Evolutionary conservation across 306 rosid species (phyloP), one percentile per base, ranked within the genome.

Genomic region (Casuarina equisetifolia): DNA sequence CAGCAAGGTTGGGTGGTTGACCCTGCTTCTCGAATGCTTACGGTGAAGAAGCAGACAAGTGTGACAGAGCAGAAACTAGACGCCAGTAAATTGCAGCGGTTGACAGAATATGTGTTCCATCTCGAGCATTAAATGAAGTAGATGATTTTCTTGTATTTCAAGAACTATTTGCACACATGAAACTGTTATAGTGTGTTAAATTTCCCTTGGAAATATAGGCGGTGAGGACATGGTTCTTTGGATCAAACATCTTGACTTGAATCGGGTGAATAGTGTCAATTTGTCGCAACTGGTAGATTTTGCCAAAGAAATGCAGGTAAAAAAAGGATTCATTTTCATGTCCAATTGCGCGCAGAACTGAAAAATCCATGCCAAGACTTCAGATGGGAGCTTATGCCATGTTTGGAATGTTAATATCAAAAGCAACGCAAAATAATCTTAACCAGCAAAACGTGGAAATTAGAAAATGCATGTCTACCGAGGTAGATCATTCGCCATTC

Each of bases 61-160:
- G 82, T 84, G 81, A 85, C 86, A 0, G 91, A 91, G 87, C 98
- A 96, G 94, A 96, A 88, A 79, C 87, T 92, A 36, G 92, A 91
- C 79, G 89, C 91, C 19, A 75, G 91, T 67, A 92, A 90, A 87
- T 84, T 92, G 89, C 98, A 96, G 89, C 88, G 87, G 67, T 83
- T 96, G 87, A 96, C 96, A 3, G 99, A 96, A 87, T 92, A 91
- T 70, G 96, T 92, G 45, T 96, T 90, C 86, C 97, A 91, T 78
- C 90, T 91, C 0, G 97, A 92, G 91, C 99, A 96, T 77, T 89
- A 82, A 85, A 63, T 40, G 42, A 76, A 5, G 78, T 79, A 79
- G 73, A 53, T 68, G 32, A 75, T 51, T 55, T 25, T 70, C 54
- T 63, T 48, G 45, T 62, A 43, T 71, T 54, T 40, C 9, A 66